Conservation (phyloP, 2,329 filamentous ascomycete species). For the Cladophialophora carrionii region DNA sequence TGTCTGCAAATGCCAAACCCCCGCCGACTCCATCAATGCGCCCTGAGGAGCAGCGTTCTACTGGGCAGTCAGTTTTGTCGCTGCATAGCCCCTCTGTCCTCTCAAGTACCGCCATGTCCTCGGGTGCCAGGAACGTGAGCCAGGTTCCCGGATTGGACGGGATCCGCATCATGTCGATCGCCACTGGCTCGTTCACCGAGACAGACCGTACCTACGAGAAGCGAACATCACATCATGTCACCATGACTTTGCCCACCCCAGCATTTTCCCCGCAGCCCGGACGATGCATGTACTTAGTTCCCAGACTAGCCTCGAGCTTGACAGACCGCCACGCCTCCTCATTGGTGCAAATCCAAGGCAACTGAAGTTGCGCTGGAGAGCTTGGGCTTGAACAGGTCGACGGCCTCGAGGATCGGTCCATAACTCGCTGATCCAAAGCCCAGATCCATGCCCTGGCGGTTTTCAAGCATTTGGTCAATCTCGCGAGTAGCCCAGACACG, state of each 20-base stretch:
- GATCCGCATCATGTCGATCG: constrained; percentile 6
- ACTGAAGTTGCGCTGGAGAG: constrained; percentile 14
- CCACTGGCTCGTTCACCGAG: not conserved
- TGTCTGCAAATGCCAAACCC: not conserved
- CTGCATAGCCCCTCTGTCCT: not conserved
- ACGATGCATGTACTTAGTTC: constrained; percentile 22
- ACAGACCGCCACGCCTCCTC: constrained; percentile 2
- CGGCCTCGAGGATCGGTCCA: constrained; percentile 9
- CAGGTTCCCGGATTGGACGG: not conserved
- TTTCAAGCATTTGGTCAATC: constrained; percentile 28
- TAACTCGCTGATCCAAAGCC: constrained; percentile 23
- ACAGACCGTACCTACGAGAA: not conserved
- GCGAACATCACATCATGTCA: constrained; percentile 13
- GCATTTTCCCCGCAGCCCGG: constrained; percentile 34
- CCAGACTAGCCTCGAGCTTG: constrained; percentile 29
- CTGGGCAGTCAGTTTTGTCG: not conserved
- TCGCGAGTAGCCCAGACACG: constrained; percentile 13
- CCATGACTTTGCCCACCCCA: constrained; percentile 29
- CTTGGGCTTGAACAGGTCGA: constrained; percentile 22
- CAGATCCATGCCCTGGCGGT: constrained; percentile 18
- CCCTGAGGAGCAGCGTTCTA: not conserved
- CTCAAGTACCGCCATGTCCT: not conserved
- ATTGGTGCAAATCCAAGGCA: constrained; percentile 22
- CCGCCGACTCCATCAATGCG: not conserved
- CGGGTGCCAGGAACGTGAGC: not conserved